Conservation (phyloP, 2,329 filamentous ascomycete genomes). For the Bretziella fagacearum region DNA sequence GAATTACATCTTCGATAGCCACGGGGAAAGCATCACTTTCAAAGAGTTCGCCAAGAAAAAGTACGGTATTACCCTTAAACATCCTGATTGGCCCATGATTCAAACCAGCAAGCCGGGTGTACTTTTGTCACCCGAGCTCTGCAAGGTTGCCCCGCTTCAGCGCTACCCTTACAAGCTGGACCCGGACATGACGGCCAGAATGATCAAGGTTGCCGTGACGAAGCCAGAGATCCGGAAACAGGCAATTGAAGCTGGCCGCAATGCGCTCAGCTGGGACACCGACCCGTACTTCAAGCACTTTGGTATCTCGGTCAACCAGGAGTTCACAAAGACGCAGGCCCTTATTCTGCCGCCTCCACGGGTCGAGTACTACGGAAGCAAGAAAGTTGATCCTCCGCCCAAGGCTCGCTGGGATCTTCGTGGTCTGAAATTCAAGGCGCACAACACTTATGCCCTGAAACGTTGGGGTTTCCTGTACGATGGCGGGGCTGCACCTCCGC, state of each 20-base stretch:
- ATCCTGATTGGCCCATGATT: conserved; percentile 37
- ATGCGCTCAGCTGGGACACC: conserved; percentile 45
- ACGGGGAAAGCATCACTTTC: conserved; percentile 29
- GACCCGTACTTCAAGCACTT: conserved; percentile 60
- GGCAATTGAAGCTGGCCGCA: conserved; percentile 52
- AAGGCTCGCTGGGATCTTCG: conserved; percentile 76
- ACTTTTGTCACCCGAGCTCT: conserved; percentile 45
- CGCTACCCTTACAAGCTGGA: conserved; percentile 47
- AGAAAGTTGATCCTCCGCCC: conserved; percentile 41
- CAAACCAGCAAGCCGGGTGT: conserved; percentile 34
- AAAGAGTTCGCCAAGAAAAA: conserved; percentile 38
- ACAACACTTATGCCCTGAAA: conserved; percentile 44
- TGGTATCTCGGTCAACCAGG: conserved; percentile 48
- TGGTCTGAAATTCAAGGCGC: conserved; percentile 44
- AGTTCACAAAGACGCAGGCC: conserved; percentile 51
- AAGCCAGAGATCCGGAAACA: conserved; percentile 49
- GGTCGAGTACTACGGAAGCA: conserved; percentile 19
- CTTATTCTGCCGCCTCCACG: conserved; percentile 53
- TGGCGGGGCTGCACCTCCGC: conserved; percentile 26
- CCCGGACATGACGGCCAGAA: conserved; percentile 50
- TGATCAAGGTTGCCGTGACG: conserved; percentile 90
- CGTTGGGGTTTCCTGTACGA: conserved; percentile 55
- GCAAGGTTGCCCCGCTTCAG: conserved; percentile 35
- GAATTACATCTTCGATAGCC: conserved; percentile 38
- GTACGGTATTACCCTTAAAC: conserved; percentile 34